These are phyloP conservation scores for Lactuca sativa DNA, from an alignment of 129 eudicot species.

Conservation along the genomic window DNA sequence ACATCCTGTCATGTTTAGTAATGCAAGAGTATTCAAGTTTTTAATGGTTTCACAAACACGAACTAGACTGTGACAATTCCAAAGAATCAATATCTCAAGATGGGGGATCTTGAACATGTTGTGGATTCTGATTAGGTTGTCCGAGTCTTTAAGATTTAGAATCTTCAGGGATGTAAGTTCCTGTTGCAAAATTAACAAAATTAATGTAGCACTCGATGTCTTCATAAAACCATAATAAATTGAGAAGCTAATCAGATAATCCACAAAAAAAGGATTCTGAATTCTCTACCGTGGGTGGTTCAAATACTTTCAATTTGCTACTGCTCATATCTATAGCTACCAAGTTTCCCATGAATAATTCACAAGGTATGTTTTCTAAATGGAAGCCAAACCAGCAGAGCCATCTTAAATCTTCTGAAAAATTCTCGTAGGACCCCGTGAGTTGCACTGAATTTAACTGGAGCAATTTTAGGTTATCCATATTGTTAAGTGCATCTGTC, in stretches of 20 bases:
- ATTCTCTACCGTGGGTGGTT: conserved; percentile 21
- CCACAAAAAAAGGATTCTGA: background rate
- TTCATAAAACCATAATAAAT: too few species aligned
- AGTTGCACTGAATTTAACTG: conserved; percentile 26
- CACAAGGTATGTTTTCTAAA: background rate
- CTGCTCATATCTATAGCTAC: conserved; percentile 31
- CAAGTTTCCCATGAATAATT: conserved; percentile 24
- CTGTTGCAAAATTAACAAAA: conserved; percentile 20
- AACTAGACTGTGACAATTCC: conserved; percentile 26
- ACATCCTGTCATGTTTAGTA: conserved; percentile 32
- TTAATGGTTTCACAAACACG: conserved; percentile 10
- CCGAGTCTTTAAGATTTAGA: conserved; percentile 32
- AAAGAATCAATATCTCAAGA: conserved; percentile 32
- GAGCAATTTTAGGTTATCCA: conserved; percentile 35
- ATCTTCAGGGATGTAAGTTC: conserved; percentile 15
- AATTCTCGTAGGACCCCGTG: conserved; percentile 16
- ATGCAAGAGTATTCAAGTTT: background rate
- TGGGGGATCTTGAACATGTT: conserved; percentile 6
- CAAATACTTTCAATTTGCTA: conserved; percentile 24
- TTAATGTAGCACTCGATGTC: background rate
- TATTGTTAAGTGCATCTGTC: conserved; percentile 22
- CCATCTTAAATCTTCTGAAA: conserved; percentile 33
- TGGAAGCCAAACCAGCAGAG: conserved; percentile 32
- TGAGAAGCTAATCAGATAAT: background rate
- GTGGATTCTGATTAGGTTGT: conserved; percentile 6